Percentiles rank a stretch among this genome's conserved stretches.
Evolutionary conservation across 371 early-diverging fungal genomes (phyloP).

Genomic region (Nematocida sp.): DNA sequence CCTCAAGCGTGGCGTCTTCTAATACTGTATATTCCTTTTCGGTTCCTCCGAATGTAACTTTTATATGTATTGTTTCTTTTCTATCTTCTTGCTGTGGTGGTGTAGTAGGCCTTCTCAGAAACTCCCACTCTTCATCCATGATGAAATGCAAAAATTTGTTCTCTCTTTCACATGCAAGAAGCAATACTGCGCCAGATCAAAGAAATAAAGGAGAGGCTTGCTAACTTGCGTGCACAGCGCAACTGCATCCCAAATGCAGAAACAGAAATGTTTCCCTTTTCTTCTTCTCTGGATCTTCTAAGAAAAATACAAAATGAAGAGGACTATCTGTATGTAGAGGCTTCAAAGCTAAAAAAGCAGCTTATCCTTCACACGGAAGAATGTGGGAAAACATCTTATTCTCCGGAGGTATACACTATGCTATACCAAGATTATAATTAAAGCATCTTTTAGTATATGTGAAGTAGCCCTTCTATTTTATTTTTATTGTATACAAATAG

Average conservation of each 20-base stretch:
- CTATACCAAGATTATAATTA: constrained; percentile 8
- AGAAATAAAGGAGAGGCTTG: constrained; percentile 32
- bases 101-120: constrained; percentile 21
- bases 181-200: background rate
- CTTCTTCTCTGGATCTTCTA: constrained; percentile 16
- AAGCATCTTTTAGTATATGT: background rate
- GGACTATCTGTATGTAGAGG: constrained; percentile 23
- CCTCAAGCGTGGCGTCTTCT: constrained; percentile 13
- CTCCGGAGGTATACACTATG: constrained; percentile 6
- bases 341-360: constrained; percentile 18
- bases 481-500: background rate
- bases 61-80: background rate
- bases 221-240: constrained; percentile 15
- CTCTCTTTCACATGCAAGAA: constrained; percentile 1
- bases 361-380: background rate
- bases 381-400: background rate
- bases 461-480: no score
- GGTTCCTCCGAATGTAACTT: constrained; percentile 33
- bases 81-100: background rate
- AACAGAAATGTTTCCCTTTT: constrained; percentile 19
- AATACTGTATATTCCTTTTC: constrained; percentile 10
- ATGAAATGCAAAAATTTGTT: constrained; percentile 17
- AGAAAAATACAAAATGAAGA: constrained; percentile 36
- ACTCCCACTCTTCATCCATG: constrained; percentile 41
- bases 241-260: background rate